Evolutionary conservation across 1,284 basidiomycete species (phyloP), one percentile per base, ranked within the genome.

Genomic region (Leccinum glutinopallens): DNA sequence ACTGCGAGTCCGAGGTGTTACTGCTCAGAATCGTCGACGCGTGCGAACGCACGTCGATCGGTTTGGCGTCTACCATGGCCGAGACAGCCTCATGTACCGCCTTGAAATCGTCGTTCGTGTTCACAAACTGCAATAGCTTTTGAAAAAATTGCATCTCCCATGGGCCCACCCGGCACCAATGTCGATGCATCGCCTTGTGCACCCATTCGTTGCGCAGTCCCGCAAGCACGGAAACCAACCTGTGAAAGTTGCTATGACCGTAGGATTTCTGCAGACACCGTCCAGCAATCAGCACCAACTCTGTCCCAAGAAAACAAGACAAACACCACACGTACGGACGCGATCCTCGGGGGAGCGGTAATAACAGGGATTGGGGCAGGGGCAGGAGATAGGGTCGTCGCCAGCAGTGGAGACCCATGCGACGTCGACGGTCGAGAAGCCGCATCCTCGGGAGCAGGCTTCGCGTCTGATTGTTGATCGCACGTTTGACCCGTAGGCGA

Each of bases 121-220:
- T 86, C 32, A 87, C 86, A 73, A 93, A 94, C 41, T 81, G 79
- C 70, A 87, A 90, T 68, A 97, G 79, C 71, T 93, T 92, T 60
- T 85, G 81, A 77, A 91, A 87, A 71, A 95, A 86, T 25, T 92
- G 87, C 70, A 80, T 84, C 73, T 96, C 93, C 82, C 87, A 92
- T 15, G 84, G 80, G 6, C 88, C 87, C 19, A 96, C 80, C 19
- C 87, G 84, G 41, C 80, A 80, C 89, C 90, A 92, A 17, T 84
- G 83, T 61, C 87, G 86, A 61, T 82, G 80, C 82, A 95, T 88
- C 2, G 89, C 87, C 70, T 80, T 82, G 53, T 81, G 81, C 4
- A 95, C 89, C 84, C 87, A 90, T 8, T 89, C 86, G 66, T 84
- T 89, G 61, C 86, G 85, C 51, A 97, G 81, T 3, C 91, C 94